Percentiles rank a stretch among this genome's conserved stretches.
These are phyloP conservation scores for Ceratorhiza oryzae-sativae DNA, from an alignment of 1,284 basidiomycete species.

Conservation along the genomic window DNA sequence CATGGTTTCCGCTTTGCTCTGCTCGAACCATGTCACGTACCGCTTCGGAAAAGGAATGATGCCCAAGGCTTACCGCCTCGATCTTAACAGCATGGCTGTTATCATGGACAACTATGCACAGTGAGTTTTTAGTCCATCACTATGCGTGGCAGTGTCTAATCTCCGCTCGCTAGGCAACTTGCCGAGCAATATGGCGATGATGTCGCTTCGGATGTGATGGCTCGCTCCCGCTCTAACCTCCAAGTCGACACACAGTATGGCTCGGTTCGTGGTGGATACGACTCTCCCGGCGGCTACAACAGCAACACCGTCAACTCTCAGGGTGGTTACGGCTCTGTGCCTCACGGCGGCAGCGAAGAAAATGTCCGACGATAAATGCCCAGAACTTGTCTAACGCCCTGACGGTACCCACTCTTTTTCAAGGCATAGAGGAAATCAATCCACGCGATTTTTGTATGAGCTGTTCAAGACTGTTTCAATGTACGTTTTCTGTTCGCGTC, in stretches of 20 bases:
- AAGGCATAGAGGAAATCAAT: conserved; percentile 24
- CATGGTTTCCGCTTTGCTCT: conserved; percentile 64
- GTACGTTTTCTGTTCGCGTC: conserved; percentile 30
- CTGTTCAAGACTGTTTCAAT: conserved; percentile 4
- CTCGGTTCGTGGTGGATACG: conserved; percentile 21
- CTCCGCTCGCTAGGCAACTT: conserved; percentile 53
- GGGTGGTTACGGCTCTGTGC: conserved; percentile 24
- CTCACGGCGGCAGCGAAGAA: conserved; percentile 29
- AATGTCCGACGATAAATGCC: conserved; percentile 34
- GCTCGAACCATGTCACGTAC: conserved; percentile 77
- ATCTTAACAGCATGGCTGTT: conserved; percentile 68
- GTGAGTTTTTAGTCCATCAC: conserved; percentile 53
- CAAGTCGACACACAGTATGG: conserved; percentile 33
- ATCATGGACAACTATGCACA: conserved; percentile 75
- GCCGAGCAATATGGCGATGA: conserved; percentile 61
- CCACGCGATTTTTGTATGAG: conserved; percentile 31
- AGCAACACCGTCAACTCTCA: conserved; percentile 12
- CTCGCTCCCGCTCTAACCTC: conserved; percentile 41
- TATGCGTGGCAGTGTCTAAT: not conserved
- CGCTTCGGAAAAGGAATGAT: conserved; percentile 80
- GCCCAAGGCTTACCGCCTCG: conserved; percentile 73
- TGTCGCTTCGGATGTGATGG: conserved; percentile 55
- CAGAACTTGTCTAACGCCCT: not conserved
- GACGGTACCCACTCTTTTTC: not conserved
- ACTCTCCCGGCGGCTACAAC: conserved; percentile 19